phyloP scores from a whole-genome alignment of 225 moss, liverwort and hornwort species.

The Marchantia paleacea region DNA sequence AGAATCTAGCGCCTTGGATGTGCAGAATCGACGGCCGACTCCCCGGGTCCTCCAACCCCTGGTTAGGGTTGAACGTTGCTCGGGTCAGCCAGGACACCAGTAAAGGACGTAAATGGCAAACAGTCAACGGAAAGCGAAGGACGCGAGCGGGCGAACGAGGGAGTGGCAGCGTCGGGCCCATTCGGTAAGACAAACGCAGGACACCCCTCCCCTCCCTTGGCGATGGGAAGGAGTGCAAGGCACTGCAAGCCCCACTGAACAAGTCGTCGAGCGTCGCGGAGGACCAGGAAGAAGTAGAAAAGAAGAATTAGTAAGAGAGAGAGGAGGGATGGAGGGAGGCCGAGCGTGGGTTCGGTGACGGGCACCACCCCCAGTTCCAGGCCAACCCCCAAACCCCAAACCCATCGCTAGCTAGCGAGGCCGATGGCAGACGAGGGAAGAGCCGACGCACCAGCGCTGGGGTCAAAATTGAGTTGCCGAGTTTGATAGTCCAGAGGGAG shows the following conservation, averaged over 20 bases:
- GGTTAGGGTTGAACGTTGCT: conserved; percentile 13
- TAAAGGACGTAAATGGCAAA: not conserved
- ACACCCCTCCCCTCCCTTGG: no score
- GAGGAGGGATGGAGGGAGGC: not conserved
- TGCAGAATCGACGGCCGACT: not conserved
- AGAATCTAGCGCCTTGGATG: not conserved
- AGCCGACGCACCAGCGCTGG: not conserved
- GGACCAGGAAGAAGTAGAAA: no score
- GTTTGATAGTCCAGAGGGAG: not conserved
- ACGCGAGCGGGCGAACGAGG: not conserved
- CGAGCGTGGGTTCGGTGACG: not conserved
- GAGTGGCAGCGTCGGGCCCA: not conserved
- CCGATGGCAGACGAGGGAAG: not conserved
- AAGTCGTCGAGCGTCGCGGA: no score
- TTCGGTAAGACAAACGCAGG: no score
- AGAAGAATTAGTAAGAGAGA: not conserved
- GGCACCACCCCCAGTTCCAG: not conserved
- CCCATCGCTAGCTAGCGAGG: not conserved
- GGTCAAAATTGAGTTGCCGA: not conserved
- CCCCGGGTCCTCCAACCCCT: not conserved
- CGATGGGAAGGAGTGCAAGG: no score
- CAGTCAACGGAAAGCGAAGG: not conserved
- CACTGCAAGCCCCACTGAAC: no score
- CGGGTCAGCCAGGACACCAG: not conserved
- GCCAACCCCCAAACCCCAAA: not conserved